Percentiles rank a stretch among this genome's conserved stretches.
phyloP scores from a whole-genome alignment of 2,329 filamentous ascomycete genomes.

The Xylaria sp. region DNA sequence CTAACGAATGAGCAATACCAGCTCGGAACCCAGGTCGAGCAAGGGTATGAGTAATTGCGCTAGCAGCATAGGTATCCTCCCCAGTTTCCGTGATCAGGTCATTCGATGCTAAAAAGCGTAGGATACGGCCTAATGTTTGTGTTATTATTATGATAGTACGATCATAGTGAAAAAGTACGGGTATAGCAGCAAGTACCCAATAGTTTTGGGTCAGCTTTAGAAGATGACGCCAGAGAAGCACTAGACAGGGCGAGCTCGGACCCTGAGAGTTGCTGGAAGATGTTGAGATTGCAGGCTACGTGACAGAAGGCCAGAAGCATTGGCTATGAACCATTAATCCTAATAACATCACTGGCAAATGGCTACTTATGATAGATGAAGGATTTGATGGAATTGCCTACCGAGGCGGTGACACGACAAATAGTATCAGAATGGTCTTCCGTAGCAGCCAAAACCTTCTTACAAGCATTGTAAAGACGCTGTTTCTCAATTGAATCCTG shows the following conservation, averaged over 20 bases:
- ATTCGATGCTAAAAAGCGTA: constrained; percentile 1
- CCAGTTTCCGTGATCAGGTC: background rate
- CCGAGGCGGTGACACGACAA: background rate
- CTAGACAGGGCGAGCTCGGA: background rate
- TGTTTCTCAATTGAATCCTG: constrained; percentile 1
- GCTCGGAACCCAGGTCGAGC: constrained; percentile 1
- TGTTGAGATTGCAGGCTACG: background rate
- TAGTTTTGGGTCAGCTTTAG: background rate
- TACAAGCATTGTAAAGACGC: constrained; percentile 5
- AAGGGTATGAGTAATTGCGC: background rate
- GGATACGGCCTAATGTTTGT: background rate
- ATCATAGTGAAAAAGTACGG: background rate
- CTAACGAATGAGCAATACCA: constrained; percentile 5
- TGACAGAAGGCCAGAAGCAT: constrained; percentile 1
- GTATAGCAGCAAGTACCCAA: background rate
- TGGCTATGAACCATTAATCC: background rate
- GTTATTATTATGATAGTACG: background rate
- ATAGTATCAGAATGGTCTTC: constrained; percentile 3
- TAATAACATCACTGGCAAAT: background rate
- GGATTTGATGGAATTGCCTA: background rate
- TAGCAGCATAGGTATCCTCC: background rate
- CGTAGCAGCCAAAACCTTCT: background rate
- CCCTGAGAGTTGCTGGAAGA: background rate
- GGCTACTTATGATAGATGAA: background rate
- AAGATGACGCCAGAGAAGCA: background rate